Conservation (phyloP, 257 asterid genomes). For the Nicotiana benthamiana region DNA sequence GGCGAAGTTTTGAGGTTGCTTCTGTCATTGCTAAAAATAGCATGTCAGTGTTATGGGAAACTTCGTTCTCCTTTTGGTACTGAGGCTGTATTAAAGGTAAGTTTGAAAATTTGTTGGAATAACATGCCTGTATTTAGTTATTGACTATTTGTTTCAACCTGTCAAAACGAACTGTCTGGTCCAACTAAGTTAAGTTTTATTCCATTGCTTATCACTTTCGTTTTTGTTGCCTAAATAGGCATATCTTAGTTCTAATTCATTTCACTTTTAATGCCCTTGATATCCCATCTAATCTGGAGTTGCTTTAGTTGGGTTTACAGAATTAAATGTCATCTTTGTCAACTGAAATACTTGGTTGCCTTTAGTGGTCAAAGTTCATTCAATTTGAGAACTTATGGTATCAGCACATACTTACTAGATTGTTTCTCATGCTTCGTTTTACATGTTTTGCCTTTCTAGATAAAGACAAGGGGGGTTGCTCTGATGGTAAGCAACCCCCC, state of each 20-base stretch:
- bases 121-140: neutral
- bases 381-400: neutral
- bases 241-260: neutral
- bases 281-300: neutral
- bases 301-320: constrained; percentile 3
- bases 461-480: too few relatives aligned
- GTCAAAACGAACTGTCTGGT: neutral
- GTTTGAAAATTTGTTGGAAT: neutral
- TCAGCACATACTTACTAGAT: neutral
- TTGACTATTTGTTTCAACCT: neutral
- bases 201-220: neutral
- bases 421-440: neutral
- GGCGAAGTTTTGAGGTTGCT: constrained; percentile 69
- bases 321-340: neutral
- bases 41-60: constrained; percentile 81
- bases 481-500: too few relatives aligned
- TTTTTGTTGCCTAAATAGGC: neutral
- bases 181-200: neutral
- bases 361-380: neutral
- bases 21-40: constrained; percentile 71
- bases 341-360: neutral
- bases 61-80: constrained; percentile 88
- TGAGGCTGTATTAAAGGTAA: constrained; percentile 58
- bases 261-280: neutral
- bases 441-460: neutral